Evolutionary conservation across 23 red algal genomes (phyloP), one percentile per base, ranked within the genome.

Genomic region (Gracilaria vermiculophylla): DNA sequence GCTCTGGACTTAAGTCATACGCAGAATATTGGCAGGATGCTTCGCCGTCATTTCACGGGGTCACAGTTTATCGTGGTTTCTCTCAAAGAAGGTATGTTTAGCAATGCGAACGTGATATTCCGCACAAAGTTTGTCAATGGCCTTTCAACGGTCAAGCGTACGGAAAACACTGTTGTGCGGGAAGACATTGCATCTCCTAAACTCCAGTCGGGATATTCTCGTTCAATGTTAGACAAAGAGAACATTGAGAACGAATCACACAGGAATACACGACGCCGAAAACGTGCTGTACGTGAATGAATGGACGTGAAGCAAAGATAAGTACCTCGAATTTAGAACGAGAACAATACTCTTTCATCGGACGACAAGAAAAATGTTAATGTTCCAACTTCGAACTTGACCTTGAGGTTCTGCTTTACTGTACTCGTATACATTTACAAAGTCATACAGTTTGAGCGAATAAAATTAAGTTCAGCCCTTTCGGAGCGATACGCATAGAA

Each of bases 1-100:
- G 97, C 97, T 0, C 76, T 99, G 0, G 97, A 99, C 80, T 92
- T 99, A 51, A 96, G 89, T 69, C 97, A 99, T 62, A 99, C 97
- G 25, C 97, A 99, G 45, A 99, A 99, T 79, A 94, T 99, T 66
- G 97, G 97, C 0, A 86, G 88, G 17, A 95, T 99, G 88, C 64
- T 99, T 20, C 77, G 83, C 41, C 62, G 76, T 60, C 93, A 95
- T 87, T 99, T 99, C 62, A 36, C 43, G 16, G 74, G 69, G 36
- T 95, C 92, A 34, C 97, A 99, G 90, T 99, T 99, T 81, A 90
- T 99, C 60, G 89, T 99, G 6, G 97, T 99, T 52, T 91, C 83
- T 73, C 85, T 99, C 52, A 99, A 99, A 62, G 92, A 94, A 75
- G 97, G 92, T 9, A 92, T 99, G 92, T 99, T 99, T 34, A 74